Evolutionary conservation across 306 rosid species (phyloP).

Genomic region (Cercis canadensis): DNA sequence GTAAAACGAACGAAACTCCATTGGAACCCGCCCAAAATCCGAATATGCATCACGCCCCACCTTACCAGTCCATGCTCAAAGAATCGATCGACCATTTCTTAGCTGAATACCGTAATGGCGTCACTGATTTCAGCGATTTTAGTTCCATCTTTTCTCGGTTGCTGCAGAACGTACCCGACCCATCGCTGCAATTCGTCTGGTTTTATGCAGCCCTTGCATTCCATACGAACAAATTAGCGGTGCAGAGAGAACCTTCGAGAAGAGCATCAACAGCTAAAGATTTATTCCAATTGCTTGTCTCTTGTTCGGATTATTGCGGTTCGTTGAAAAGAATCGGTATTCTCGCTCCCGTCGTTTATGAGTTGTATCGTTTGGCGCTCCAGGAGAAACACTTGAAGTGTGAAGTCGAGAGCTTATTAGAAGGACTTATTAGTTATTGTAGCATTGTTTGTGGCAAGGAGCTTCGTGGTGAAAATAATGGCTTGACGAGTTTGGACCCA

Average conservation of each 20-base stretch:
- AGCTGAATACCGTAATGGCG: conserved; percentile 56
- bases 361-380: conserved; percentile 37
- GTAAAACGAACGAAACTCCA: conserved; percentile 40
- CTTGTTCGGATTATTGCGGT: conserved; percentile 49
- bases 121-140: conserved; percentile 59
- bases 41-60: conserved; percentile 11
- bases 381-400: conserved; percentile 25
- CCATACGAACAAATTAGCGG: conserved; percentile 38
- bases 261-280: conserved; percentile 40
- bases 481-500: conserved; percentile 36
- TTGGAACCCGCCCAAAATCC: conserved; percentile 17
- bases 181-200: conserved; percentile 62
- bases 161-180: conserved; percentile 48
- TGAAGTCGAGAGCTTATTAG: conserved; percentile 54
- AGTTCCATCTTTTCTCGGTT: conserved; percentile 60
- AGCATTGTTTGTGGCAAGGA: conserved; percentile 57
- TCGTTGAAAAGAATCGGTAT: conserved; percentile 53
- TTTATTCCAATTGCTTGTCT: conserved; percentile 57
- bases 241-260: conserved; percentile 24
- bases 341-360: conserved; percentile 64
- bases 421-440: conserved; percentile 58
- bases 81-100: conserved; percentile 67
- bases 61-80: conserved; percentile 52
- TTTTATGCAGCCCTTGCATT: conserved; percentile 68
- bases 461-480: conserved; percentile 26